phyloP scores from a whole-genome alignment of 768 basidiomycete genomes.

The Naganishia kalamii region DNA sequence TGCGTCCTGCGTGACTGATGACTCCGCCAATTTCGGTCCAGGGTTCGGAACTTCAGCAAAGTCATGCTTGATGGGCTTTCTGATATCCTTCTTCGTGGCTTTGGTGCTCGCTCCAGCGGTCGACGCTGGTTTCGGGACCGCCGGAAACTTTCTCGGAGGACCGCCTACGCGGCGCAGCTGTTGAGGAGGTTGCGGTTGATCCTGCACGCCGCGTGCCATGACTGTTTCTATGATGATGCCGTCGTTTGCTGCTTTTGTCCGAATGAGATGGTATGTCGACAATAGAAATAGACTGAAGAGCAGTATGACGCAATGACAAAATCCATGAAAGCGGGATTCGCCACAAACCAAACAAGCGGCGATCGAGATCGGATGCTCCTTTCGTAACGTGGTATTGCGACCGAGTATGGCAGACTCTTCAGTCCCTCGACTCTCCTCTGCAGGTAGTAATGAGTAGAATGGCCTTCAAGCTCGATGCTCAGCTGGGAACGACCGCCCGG shows the following conservation, averaged over 20 bases:
- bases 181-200: not conserved
- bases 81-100: not conserved
- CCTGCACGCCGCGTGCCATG: not conserved
- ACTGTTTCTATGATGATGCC: too few species aligned
- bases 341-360: not conserved
- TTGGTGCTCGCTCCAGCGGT: not conserved
- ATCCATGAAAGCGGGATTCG: not conserved
- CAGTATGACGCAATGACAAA: conserved; percentile 4
- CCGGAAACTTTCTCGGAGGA: not conserved
- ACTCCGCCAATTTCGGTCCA: not conserved
- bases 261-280: too few species aligned
- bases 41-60: not conserved
- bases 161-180: conserved; percentile 1
- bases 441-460: too few species aligned
- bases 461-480: too few species aligned
- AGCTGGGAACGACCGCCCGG: too few species aligned
- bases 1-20: not conserved
- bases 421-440: too few species aligned
- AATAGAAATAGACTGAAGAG: not conserved
- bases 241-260: not conserved
- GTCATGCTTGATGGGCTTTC: not conserved
- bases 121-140: not conserved
- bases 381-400: not conserved
- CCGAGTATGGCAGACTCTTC: too few species aligned
- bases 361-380: conserved; percentile 11